phyloP scores from a whole-genome alignment of 148 eudicot genomes.

The Cornus florida region DNA sequence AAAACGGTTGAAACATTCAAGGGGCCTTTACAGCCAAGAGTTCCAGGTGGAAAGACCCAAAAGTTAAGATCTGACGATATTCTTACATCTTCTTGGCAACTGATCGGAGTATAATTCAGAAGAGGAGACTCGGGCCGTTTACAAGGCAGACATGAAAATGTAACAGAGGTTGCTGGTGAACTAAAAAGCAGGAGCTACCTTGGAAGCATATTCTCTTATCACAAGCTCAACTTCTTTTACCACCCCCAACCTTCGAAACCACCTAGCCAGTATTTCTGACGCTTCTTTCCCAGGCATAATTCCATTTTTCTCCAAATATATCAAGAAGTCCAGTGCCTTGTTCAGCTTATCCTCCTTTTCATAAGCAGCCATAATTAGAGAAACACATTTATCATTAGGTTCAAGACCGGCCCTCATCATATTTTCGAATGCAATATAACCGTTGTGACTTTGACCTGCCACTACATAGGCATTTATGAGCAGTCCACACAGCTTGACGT shows the following conservation, averaged over 20 bases:
- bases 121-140: too few species aligned
- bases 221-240: slow-evolving; percentile 76
- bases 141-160: not conserved
- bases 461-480: slow-evolving; percentile 74
- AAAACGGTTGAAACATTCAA: too few species aligned
- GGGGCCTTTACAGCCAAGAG: too few species aligned
- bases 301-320: slow-evolving; percentile 67
- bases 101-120: not conserved
- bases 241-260: slow-evolving; percentile 81
- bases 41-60: too few species aligned
- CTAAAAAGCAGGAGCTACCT: slow-evolving; percentile 12
- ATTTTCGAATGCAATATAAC: slow-evolving; percentile 63
- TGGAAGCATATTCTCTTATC: slow-evolving; percentile 54
- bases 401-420: slow-evolving; percentile 61
- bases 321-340: slow-evolving; percentile 62
- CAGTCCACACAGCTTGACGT: slow-evolving; percentile 68
- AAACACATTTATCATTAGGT: slow-evolving; percentile 81
- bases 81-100: not conserved
- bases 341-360: slow-evolving; percentile 71
- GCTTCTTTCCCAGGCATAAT: slow-evolving; percentile 67
- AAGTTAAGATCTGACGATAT: not conserved
- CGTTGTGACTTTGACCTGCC: slow-evolving; percentile 64
- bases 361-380: slow-evolving; percentile 58
- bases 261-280: slow-evolving; percentile 57
- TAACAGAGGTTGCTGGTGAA: not conserved